Base-by-base conservation (phyloP, 129 eudicot species). In the Helianthus tuberosus region DNA sequence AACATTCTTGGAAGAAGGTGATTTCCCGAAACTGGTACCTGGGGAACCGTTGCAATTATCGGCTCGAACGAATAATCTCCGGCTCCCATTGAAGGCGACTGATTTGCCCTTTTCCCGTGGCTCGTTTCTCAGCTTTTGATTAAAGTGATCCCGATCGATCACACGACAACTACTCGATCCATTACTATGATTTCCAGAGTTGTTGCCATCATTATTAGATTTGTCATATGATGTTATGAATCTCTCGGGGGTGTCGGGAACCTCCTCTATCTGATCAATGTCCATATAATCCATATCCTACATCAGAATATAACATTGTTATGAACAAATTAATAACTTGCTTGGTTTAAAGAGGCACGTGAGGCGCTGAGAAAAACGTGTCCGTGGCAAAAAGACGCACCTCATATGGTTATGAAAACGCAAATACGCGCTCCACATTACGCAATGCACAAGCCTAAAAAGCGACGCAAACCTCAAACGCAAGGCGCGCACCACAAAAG, bases 241-340 rank as follows among this genome's bases (percentile, higher is more conserved):
- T 66, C 92, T 84, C 32, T 91, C 96, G 51, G 97, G 97, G 35
- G 96, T 88, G 41, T 91, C 97, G 12, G 96, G 97, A 71, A 91
- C 87, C 66, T 86, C 90, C 47, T 78, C 75, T 46, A 80, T 61
- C 32, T 83, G 72, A 79, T 91, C 97, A 66, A 82, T 79, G 80
- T 89, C 96, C 96, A 88, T 82, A 43, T 35, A 79, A 76, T 86
- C 96, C 96, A 86, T 88, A 74, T 10, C 82, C 97, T 88, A 83
- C 78, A 86, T 17, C 46, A 61, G 17, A 78, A 50, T 55, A 64
- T 12, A 44, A 16, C 60, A 53, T n/a, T 64, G 38, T 29, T 11
- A 11, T 5, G 2, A 12, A 51, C 57, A 51, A 68, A 39, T 0
- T 23, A 2, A 71, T 10, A 43, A 9, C 47, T 6, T 43, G 47